Base-by-base conservation (phyloP, 2,329 filamentous ascomycete species). In the Pseudopithomyces maydicus region DNA sequence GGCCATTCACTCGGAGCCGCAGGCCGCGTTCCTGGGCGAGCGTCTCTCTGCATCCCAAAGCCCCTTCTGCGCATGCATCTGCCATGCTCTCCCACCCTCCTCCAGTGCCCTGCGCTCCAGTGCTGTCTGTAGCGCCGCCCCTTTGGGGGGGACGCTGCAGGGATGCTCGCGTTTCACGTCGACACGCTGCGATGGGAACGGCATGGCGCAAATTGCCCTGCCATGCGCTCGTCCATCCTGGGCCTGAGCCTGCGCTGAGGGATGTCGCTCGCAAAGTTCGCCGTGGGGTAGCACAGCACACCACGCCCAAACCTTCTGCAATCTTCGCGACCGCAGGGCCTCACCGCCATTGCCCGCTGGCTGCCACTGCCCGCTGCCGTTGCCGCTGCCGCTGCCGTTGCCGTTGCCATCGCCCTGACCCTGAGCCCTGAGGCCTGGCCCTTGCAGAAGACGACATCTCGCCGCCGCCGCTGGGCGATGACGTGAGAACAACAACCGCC, bases 131-230 rank as follows among this genome's bases (percentile, higher is more conserved):
- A n/a, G 17, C 22, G 38, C 20, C 48, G 29, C 48, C 48, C 48
- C 42, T 51, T 51, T 26, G 20, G 45, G 48, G 35, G n/a, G 43
- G 20, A 46, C 43, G 43, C 26, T 23, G 23, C 43, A 26, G 22
- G 23, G 23, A 46, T 46, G 26, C 26, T 29, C 26, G 26, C 26
- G 46, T 49, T 49, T 49, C 46, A 49, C 5, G 29, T 39, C 26
- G n/a, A 49, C 46, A 20, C 46, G 46, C 46, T 35, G 35, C 17
- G 7, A 44, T 44, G 22, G 29, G 17, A 36, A 36, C 44, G 44
- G 44, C 23, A 33, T 41, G 48, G 48, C 48, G 48, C 48, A 42
- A 51, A 51, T 41, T 51, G 38, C 48, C 29, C 14, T 51, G 48
- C 48, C 36, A 42, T 51, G 38, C 48, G 26, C 33, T 33, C 48